A percentile compares a stretch with the other conserved stretches of the same genome.
phyloP scores from a whole-genome alignment of 441 rosid genomes.

The Aleurites moluccanus region DNA sequence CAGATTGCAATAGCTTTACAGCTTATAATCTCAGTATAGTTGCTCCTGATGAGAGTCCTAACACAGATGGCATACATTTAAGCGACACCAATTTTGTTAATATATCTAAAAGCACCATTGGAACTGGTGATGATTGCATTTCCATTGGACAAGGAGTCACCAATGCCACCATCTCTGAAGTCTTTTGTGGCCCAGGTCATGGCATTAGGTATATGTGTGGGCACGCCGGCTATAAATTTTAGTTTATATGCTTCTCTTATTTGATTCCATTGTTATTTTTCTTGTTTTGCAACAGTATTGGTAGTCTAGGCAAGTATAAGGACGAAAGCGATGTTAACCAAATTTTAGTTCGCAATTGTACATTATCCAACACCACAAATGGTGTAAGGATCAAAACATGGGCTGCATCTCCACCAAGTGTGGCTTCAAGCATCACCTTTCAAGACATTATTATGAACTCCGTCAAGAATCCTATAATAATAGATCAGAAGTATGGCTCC shows the following conservation, averaged over 20 bases:
- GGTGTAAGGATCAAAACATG: conserved; percentile 81
- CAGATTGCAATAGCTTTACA: conserved; percentile 15
- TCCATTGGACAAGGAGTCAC: too few species aligned
- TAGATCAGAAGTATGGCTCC: conserved; percentile 50
- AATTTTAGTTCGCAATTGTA: conserved; percentile 55
- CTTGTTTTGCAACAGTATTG: conserved; percentile 44
- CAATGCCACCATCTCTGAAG: conserved; percentile 45
- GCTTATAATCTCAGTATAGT: conserved; percentile 36
- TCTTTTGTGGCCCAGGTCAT: conserved; percentile 83
- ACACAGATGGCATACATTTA: conserved; percentile 83
- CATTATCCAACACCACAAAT: conserved; percentile 35
- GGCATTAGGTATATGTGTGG: conserved; percentile 54
- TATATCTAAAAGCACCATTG: conserved; percentile 44
- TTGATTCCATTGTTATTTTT: too few species aligned
- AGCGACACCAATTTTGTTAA: conserved; percentile 47
- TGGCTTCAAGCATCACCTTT: conserved; percentile 43
- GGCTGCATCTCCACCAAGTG: conserved; percentile 59
- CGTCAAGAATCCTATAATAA: conserved; percentile 64
- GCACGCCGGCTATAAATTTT: not conserved
- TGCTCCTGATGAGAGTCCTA: conserved; percentile 73
- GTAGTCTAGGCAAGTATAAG: conserved; percentile 70
- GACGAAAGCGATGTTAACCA: conserved; percentile 61
- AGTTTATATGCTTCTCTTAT: fast-evolving
- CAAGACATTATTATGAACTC: conserved; percentile 32
- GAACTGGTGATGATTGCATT: too few species aligned